phyloP scores from a whole-genome alignment of 495 filamentous ascomycete genomes.

The Penicillium fimorum region DNA sequence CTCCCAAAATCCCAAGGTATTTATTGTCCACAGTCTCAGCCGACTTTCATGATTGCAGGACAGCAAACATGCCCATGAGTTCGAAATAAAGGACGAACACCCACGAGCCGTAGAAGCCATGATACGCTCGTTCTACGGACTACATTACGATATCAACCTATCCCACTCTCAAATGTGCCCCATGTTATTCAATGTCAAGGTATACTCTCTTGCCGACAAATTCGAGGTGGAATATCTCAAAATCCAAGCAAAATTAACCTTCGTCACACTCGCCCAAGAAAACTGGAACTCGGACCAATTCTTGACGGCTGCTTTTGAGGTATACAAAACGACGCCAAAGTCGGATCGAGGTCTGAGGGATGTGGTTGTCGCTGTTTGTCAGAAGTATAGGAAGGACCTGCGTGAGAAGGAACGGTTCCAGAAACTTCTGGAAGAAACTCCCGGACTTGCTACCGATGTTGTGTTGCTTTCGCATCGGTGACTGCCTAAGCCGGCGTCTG shows the following conservation, averaged over 20 bases:
- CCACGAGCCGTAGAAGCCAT: conserved; percentile 35
- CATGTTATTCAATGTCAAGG: conserved; percentile 30
- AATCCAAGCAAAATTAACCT: conserved; percentile 32
- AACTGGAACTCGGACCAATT: conserved; percentile 31
- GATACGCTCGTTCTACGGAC: conserved; percentile 16
- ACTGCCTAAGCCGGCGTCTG: background rate
- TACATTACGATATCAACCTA: conserved; percentile 31
- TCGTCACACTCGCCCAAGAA: conserved; percentile 20
- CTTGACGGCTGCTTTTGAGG: conserved; percentile 27
- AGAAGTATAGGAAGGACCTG: conserved; percentile 12
- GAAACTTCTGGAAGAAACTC: conserved; percentile 10
- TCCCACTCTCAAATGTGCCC: conserved; percentile 23
- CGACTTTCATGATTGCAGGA: background rate
- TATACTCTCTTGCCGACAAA: conserved; percentile 47
- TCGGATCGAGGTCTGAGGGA: conserved; percentile 35
- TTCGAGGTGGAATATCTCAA: conserved; percentile 39
- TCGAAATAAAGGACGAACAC: conserved; percentile 16
- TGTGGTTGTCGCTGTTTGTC: conserved; percentile 22
- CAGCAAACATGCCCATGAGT: background rate
- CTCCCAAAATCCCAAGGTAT: background rate
- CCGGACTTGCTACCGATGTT: conserved; percentile 21
- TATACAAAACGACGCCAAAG: conserved; percentile 30
- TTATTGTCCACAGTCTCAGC: background rate
- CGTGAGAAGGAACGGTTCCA: conserved; percentile 15
- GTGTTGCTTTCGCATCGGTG: conserved; percentile 3